These are phyloP conservation scores for Pseudonitzschia multistriata DNA, from an alignment of 108 stramenopile species.

Conservation along the genomic window DNA sequence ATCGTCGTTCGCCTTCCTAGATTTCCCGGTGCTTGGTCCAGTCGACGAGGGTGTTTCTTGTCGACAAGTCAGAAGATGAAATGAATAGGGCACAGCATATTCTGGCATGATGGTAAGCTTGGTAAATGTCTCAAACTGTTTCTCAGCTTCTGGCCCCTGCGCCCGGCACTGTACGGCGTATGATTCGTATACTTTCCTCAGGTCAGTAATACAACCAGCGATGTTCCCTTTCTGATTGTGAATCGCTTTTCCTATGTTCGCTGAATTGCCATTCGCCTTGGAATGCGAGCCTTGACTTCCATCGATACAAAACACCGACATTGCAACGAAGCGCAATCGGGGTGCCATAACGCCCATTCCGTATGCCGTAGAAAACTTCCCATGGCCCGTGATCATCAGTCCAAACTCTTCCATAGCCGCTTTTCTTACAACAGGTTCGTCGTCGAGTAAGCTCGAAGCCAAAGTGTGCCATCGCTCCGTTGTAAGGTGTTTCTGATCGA, in stretches of 20 bases:
- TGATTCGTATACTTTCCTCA: slow-evolving; percentile 63
- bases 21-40: slow-evolving; percentile 26
- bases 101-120: slow-evolving; percentile 85
- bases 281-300: slow-evolving; percentile 47
- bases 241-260: slow-evolving; percentile 56
- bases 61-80: slow-evolving; percentile 76
- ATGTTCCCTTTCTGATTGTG: slow-evolving; percentile 55
- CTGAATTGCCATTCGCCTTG: slow-evolving; percentile 60
- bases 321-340: slow-evolving; percentile 66
- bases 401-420: slow-evolving; percentile 65
- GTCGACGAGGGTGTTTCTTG: slow-evolving; percentile 55
- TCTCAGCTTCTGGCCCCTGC: slow-evolving; percentile 59
- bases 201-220: slow-evolving; percentile 40
- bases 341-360: slow-evolving; percentile 44
- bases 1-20: slow-evolving; percentile 26
- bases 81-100: slow-evolving; percentile 73
- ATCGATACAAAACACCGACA: slow-evolving; percentile 69
- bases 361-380: slow-evolving; percentile 39
- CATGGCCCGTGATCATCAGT: slow-evolving; percentile 63
- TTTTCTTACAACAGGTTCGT: slow-evolving; percentile 55
- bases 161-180: slow-evolving; percentile 58
- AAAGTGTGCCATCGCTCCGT: slow-evolving; percentile 64
- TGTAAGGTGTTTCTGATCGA: slow-evolving; percentile 59
- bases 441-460: slow-evolving; percentile 54
- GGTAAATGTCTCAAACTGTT: slow-evolving; percentile 58